Evolutionary conservation across 2,329 filamentous ascomycete species (phyloP), one percentile per base, ranked within the genome.

Genomic region (Colletotrichum filicis): DNA sequence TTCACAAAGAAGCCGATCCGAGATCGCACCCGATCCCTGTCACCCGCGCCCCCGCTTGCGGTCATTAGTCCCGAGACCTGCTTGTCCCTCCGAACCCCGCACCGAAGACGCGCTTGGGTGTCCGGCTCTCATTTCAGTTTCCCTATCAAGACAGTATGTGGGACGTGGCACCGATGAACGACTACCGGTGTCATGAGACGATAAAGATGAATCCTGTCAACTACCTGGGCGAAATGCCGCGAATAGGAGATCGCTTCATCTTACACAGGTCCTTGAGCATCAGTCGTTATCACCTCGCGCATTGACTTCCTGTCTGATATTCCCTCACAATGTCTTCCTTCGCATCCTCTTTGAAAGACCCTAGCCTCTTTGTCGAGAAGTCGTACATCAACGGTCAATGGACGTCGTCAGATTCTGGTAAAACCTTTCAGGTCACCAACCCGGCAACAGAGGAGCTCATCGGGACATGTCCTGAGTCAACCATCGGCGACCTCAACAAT

Each of bases 401-500:
- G 69, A 37, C 68, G 16, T 16, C 28, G 24, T 72, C 65, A 37
- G 30, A 46, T 12, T 58, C 49, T 6, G 49, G 53, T n/a, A 59
- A 68, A 16, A 35, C 26, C 28, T 68, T 74, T 6, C 24, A 76
- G 26, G n/a, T 74, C 7, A 84, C 85, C 75, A 92, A 95, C 80
- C 93, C 93, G 9, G 90, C 92, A 3, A 90, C 91, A 14, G 91
- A 90, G 74, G 87, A 90, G 77, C 79, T 90, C 55, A 93, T 95
- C 76, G 92, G 91, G 68, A 91, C 87, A 37, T 92, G 91, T 79
- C 92, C 93, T 49, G 92, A 95, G 79, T 92, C 93, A 83, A 86
- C 88, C 76, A 85, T 85, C 65, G 84, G 87, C 74, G 93, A 95
- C 78, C 90, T 90, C 19, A 86, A 92, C 76, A 85, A 86, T 61